Evolutionary conservation across 495 filamentous ascomycete species (phyloP).

Genomic region (Podospora fimiseda): DNA sequence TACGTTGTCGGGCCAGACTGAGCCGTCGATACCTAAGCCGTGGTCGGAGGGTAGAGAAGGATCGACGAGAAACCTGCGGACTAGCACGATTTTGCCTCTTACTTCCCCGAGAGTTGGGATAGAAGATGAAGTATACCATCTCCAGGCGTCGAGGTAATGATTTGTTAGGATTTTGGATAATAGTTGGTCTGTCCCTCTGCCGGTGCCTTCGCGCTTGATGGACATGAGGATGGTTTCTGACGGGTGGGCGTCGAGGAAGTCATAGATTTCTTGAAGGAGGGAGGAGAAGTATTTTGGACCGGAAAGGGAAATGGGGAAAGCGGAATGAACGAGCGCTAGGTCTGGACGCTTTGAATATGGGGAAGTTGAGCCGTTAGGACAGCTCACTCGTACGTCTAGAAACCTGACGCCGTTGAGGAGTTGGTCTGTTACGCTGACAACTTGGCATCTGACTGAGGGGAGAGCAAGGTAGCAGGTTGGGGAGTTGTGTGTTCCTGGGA

Average conservation of each 20-base stretch:
- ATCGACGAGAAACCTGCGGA: constrained; percentile 70
- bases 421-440: constrained; percentile 67
- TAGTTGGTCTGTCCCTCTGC: constrained; percentile 70
- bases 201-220: constrained; percentile 84
- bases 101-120: constrained; percentile 77
- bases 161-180: constrained; percentile 63
- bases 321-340: constrained; percentile 47
- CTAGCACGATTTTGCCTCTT: constrained; percentile 75
- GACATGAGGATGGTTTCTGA: constrained; percentile 80
- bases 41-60: constrained; percentile 53
- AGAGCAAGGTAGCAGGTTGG: constrained; percentile 77
- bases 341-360: constrained; percentile 39
- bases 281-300: constrained; percentile 63
- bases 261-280: constrained; percentile 59
- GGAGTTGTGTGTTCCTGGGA: constrained; percentile 94
- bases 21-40: constrained; percentile 79
- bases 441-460: constrained; percentile 90
- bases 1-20: constrained; percentile 84
- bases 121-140: constrained; percentile 73
- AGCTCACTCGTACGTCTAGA: constrained; percentile 76
- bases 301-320: constrained; percentile 42
- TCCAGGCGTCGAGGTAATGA: constrained; percentile 52
- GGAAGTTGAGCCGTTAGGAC: constrained; percentile 4
- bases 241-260: constrained; percentile 72
- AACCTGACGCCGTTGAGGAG: constrained; percentile 89